Evolutionary conservation across 192 early-diverging fungal genomes (phyloP).

Genomic region (Gigaspora rosea): DNA sequence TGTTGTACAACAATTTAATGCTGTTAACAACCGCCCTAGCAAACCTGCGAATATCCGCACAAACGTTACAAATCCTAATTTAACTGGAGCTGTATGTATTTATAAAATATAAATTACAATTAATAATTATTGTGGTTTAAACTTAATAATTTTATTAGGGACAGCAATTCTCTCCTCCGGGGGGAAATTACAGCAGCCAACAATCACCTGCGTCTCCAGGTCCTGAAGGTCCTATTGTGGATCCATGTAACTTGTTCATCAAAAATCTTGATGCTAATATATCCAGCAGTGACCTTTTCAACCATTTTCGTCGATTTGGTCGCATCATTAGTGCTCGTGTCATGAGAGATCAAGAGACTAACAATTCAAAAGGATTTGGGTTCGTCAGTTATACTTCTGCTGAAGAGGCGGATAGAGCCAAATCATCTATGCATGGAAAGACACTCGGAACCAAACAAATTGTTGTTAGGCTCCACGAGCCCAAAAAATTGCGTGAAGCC

Average conservation of each 20-base stretch:
- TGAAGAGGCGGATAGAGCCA: slow-evolving; percentile 89
- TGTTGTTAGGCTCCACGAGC: slow-evolving; percentile 90
- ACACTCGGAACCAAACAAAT: slow-evolving; percentile 81
- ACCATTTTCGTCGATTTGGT: slow-evolving; percentile 87
- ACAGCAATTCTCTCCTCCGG: slow-evolving; percentile 5
- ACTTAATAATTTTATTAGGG: slow-evolving; percentile 8
- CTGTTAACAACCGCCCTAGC: no score
- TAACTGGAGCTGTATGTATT: neutral
- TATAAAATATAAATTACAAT: neutral
- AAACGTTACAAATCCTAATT: slow-evolving; percentile 11
- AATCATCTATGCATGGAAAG: slow-evolving; percentile 87
- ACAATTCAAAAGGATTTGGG: slow-evolving; percentile 82
- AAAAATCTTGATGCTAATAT: slow-evolving; percentile 93
- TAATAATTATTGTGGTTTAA: neutral
- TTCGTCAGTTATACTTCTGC: slow-evolving; percentile 92
- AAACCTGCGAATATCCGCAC: neutral
- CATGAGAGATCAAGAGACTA: slow-evolving; percentile 69
- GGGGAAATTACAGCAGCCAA: slow-evolving; percentile 5
- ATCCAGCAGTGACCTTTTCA: slow-evolving; percentile 91
- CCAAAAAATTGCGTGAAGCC: slow-evolving; percentile 76
- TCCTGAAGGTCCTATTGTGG: slow-evolving; percentile 37
- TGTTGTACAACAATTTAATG: no score
- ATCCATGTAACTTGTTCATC: slow-evolving; percentile 88
- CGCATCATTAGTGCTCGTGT: slow-evolving; percentile 91
- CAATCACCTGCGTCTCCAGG: slow-evolving; percentile 7